Conservation (phyloP, 495 filamentous ascomycete genomes). For the Amphirosellinia nigrospora region DNA sequence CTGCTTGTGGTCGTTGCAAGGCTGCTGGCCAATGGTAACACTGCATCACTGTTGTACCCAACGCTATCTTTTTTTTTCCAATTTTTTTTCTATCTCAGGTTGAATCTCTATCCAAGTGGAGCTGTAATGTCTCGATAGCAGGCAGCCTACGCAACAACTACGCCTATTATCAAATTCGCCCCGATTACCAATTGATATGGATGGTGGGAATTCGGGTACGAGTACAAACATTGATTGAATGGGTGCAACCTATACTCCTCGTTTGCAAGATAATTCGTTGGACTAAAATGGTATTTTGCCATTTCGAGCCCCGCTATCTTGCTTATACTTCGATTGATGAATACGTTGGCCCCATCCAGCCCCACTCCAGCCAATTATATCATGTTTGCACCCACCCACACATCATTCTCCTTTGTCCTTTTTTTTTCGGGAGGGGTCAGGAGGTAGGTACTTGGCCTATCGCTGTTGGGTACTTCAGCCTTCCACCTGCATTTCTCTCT, state of each 20-base stretch:
- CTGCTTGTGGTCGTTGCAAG: background rate
- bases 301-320: background rate
- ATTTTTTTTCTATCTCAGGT: background rate
- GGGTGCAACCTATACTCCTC: background rate
- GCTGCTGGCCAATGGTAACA: background rate
- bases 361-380: background rate
- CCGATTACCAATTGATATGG: background rate
- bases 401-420: background rate
- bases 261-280: background rate
- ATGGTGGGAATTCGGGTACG: no score
- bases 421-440: background rate
- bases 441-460: constrained; percentile 3
- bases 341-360: background rate
- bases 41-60: background rate
- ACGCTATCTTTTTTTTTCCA: background rate
- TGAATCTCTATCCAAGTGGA: constrained; percentile 11
- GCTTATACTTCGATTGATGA: constrained; percentile 7
- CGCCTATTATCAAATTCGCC: constrained; percentile 16
- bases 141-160: background rate
- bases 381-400: background rate
- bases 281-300: background rate
- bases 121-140: background rate
- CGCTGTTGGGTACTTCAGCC: constrained; percentile 6
- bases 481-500: constrained; percentile 17
- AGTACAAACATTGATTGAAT: background rate